These are phyloP conservation scores for Verticillium isaacii DNA, from an alignment of 2,329 filamentous ascomycete species.

Conservation along the genomic window DNA sequence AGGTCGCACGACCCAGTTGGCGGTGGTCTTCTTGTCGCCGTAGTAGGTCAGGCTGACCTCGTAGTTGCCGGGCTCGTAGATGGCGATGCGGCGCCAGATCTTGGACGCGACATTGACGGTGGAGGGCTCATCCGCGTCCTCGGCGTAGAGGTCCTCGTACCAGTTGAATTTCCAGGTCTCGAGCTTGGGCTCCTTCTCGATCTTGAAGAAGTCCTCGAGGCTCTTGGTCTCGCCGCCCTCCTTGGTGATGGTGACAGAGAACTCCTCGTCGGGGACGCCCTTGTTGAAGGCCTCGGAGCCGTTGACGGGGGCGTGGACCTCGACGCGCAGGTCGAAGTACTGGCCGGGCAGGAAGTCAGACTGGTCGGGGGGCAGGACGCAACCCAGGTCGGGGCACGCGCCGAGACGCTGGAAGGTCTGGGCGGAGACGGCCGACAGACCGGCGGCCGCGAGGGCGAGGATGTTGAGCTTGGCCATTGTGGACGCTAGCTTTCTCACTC, in stretches of 20 bases:
- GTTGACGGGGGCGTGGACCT: slow-evolving; percentile 77
- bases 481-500: neutral
- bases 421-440: slow-evolving; percentile 37
- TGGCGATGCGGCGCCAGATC: slow-evolving; percentile 68
- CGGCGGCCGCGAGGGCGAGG: slow-evolving; percentile 26
- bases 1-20: slow-evolving; percentile 73
- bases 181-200: slow-evolving; percentile 67
- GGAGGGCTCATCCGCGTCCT: slow-evolving; percentile 63
- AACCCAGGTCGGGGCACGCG: slow-evolving; percentile 54
- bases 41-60: slow-evolving; percentile 73
- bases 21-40: slow-evolving; percentile 63
- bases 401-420: slow-evolving; percentile 58
- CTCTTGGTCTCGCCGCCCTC: slow-evolving; percentile 47
- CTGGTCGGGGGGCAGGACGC: slow-evolving; percentile 57
- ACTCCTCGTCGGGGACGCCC: slow-evolving; percentile 66
- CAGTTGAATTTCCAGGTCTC: slow-evolving; percentile 83
- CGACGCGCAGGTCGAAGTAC: slow-evolving; percentile 77
- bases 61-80: slow-evolving; percentile 78
- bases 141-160: slow-evolving; percentile 79
- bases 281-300: slow-evolving; percentile 72
- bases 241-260: slow-evolving; percentile 71
- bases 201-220: slow-evolving; percentile 63
- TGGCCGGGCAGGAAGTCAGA: slow-evolving; percentile 81
- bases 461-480: slow-evolving; percentile 30
- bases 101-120: slow-evolving; percentile 78